phyloP scores from a whole-genome alignment of 2,329 filamentous ascomycete species.

The Xylaria sp. region DNA sequence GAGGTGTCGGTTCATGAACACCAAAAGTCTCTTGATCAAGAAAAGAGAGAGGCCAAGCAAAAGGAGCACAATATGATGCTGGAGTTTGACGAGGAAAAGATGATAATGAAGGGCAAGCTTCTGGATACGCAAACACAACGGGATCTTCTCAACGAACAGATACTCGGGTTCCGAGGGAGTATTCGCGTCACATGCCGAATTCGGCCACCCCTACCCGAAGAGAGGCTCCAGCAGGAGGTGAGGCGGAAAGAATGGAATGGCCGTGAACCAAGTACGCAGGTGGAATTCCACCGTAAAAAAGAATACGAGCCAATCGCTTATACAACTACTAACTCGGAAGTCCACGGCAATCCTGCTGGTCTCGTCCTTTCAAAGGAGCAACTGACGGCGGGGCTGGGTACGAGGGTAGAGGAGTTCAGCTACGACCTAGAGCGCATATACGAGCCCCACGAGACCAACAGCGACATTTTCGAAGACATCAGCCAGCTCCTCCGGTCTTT shows the following conservation, averaged over 20 bases:
- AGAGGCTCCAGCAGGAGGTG: slow-evolving; percentile 62
- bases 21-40: background rate
- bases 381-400: slow-evolving; percentile 73
- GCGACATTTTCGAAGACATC: slow-evolving; percentile 90
- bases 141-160: slow-evolving; percentile 92
- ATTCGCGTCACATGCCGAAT: slow-evolving; percentile 97
- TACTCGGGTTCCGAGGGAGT: slow-evolving; percentile 94
- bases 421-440: slow-evolving; percentile 96
- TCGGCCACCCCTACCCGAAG: slow-evolving; percentile 71
- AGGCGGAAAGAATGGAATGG: slow-evolving; percentile 79
- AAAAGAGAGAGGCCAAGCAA: background rate
- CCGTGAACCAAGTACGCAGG: background rate
- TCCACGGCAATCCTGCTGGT: slow-evolving; percentile 15
- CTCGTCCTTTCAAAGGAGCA: slow-evolving; percentile 78
- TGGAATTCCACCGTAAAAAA: background rate
- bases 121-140: slow-evolving; percentile 52
- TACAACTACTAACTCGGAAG: background rate
- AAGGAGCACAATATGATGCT: background rate
- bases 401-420: slow-evolving; percentile 31
- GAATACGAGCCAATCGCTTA: slow-evolving; percentile 3
- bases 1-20: background rate
- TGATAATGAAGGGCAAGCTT: slow-evolving; percentile 16
- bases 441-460: slow-evolving; percentile 72
- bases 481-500: slow-evolving; percentile 95
- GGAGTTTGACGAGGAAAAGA: background rate